Evolutionary conservation across 305 asterid species (phyloP), one percentile per base, ranked within the genome.

Genomic region (Solanum aculeatissimum): DNA sequence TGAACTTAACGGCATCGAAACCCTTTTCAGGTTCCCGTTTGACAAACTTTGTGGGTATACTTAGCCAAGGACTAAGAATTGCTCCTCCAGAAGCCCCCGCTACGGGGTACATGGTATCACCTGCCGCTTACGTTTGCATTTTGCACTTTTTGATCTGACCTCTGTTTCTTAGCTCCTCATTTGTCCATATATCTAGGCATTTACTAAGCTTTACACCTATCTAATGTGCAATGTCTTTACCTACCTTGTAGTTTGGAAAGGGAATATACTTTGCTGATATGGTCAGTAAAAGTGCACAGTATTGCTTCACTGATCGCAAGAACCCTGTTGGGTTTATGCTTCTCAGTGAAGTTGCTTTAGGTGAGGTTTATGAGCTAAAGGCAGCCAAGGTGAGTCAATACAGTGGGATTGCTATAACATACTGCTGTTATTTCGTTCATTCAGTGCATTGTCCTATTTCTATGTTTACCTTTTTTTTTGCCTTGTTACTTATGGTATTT

Each of bases 11-110:
- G 58, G 51, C 78, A 62, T 49, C 10, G 5, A 45, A 85, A 80
- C 75, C 12, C 83, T 84, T 80, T 77, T 81, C 93, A 97, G 98
- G 98, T 84, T 97, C 99, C 23, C 91, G 98, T 70, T 80, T 97
- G 90, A 97, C 99, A 86, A 97, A 97, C 85, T 97, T 93, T 86
- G 93, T 97, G 69, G 99, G 99, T 85, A 97, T 97, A 83, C 97
- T 97, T 53, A 95, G 95, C 90, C 98, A 97, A 94, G 99, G 99
- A 80, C 90, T 97, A 84, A 89, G 99, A 89, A 92, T 97, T 86
- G 99, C 98, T 87, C 99, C 99, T 81, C 98, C 98, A 16, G 99
- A 97, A 94, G 99, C 99, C 86, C 99, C 99, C 62, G 91, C 96
- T 84, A 94, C 99, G 12, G 99, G 98, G 80, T 97, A 95, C 89